Conservation (phyloP, 2,329 filamentous ascomycete species). For the Paraphaeosphaeria sporulosa region DNA sequence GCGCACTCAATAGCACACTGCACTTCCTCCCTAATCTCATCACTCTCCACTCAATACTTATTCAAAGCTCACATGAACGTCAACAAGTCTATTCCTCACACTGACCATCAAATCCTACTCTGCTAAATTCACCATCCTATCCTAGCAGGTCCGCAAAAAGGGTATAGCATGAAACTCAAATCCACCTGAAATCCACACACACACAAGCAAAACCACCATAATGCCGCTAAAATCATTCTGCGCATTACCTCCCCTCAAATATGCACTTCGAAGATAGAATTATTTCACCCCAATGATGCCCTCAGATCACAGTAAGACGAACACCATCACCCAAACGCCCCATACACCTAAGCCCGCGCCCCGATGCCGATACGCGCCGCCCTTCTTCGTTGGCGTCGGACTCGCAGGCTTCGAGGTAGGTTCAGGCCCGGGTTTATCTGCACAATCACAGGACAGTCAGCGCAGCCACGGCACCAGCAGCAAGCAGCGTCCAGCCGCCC, state of each 20-base stretch:
- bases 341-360: neutral
- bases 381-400: slow-evolving; percentile 4
- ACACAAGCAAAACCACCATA: no score
- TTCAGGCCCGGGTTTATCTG: neutral
- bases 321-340: neutral
- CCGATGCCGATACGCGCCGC: neutral
- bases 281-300: neutral
- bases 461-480: slow-evolving; percentile 4
- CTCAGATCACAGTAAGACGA: neutral
- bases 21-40: no score
- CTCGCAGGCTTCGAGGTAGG: neutral
- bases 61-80: no score
- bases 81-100: no score
- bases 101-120: no score
- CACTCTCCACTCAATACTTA: no score
- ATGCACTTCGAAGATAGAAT: neutral
- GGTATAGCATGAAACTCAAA: no score
- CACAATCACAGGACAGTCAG: slow-evolving; percentile 9
- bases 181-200: no score
- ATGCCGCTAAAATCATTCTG: no score
- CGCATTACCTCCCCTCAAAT: neutral
- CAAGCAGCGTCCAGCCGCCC: slow-evolving; percentile 11
- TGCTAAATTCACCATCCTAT: no score
- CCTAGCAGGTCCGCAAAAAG: no score
- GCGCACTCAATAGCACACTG: no score